Evolutionary conservation across 441 rosid species (phyloP).

Genomic region (Jatropha podagrica): DNA sequence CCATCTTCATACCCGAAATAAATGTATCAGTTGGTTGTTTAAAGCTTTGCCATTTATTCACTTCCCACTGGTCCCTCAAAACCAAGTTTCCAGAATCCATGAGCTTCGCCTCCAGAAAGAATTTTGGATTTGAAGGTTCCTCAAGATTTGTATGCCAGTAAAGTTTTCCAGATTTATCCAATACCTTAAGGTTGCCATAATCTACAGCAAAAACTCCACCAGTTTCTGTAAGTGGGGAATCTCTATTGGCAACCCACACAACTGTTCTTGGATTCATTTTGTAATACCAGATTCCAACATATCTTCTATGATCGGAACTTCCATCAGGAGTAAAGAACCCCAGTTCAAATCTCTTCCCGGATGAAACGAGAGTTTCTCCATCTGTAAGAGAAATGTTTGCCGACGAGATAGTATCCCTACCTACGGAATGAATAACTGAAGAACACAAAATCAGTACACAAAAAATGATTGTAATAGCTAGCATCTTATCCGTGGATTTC

Average conservation of each 20-base stretch:
- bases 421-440: slow-evolving; percentile 8
- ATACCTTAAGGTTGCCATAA: slow-evolving; percentile 24
- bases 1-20: slow-evolving; percentile 38
- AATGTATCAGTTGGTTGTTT: slow-evolving; percentile 39
- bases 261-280: slow-evolving; percentile 17
- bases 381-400: neutral
- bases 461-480: neutral
- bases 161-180: neutral
- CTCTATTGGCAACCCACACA: slow-evolving; percentile 46
- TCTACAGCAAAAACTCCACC: slow-evolving; percentile 10
- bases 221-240: slow-evolving; percentile 14
- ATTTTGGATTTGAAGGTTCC: neutral
- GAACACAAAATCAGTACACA: neutral
- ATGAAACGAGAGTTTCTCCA: slow-evolving; percentile 30
- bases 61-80: neutral
- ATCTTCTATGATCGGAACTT: slow-evolving; percentile 18
- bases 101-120: slow-evolving; percentile 19
- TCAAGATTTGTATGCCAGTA: slow-evolving; percentile 18
- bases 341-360: slow-evolving; percentile 28
- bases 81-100: slow-evolving; percentile 42
- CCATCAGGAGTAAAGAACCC: slow-evolving; percentile 37
- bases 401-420: slow-evolving; percentile 21
- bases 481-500: slow-evolving; percentile 4
- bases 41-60: slow-evolving; percentile 38
- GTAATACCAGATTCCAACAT: slow-evolving; percentile 42